Evolutionary conservation across 1,139 yeast species (phyloP), one percentile per base, ranked within the genome.

Genomic region (Suhomyces guaymorum): DNA sequence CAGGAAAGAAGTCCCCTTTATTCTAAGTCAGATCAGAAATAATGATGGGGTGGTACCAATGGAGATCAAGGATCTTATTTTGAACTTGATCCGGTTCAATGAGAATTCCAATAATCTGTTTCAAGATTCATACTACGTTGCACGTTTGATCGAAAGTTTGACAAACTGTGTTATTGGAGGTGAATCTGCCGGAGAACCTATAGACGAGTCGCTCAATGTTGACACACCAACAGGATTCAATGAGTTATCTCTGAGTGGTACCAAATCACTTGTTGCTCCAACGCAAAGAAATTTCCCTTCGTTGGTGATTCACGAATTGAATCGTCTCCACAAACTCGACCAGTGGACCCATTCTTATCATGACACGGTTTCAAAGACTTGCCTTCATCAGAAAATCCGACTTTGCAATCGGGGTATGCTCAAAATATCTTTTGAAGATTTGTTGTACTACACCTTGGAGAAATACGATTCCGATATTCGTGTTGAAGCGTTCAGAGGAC

Each of bases 301-400:
- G 30, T 18, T 24, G 3, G 37, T 33, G 9, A 25, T 60, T 5
- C 49, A 54, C 5, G 75, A 90, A 52, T 66, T 94, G 32, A 78
- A 81, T 35, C 71, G 97, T 42, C 75, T 82, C 42, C 80, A 81
- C 45, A 79, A 90, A 44, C 69, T 94, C 61, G 97, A 92, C 51
- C 82, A 78, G 32, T 89, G 95, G 95, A 71, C 83, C 10, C 95
- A 96, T 0, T 81, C 95, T 0, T 79, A 75, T 46, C 83, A 82
- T 29, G 63, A 75, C 25, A 54, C 73, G 27, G 66, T 88, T 8
- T 76, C 89, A 1, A 69, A 65, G 15, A 69, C 77, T 7, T 81
- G 84, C 37, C 59, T 82, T 26, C 66, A 60, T 33, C 81, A 75
- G 52, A 84, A 80, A 48, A 70, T 85, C 29, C 59, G 70, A 24